These are phyloP conservation scores for Lachnellula suecica DNA, from an alignment of 2,329 filamentous ascomycete species.

Conservation along the genomic window DNA sequence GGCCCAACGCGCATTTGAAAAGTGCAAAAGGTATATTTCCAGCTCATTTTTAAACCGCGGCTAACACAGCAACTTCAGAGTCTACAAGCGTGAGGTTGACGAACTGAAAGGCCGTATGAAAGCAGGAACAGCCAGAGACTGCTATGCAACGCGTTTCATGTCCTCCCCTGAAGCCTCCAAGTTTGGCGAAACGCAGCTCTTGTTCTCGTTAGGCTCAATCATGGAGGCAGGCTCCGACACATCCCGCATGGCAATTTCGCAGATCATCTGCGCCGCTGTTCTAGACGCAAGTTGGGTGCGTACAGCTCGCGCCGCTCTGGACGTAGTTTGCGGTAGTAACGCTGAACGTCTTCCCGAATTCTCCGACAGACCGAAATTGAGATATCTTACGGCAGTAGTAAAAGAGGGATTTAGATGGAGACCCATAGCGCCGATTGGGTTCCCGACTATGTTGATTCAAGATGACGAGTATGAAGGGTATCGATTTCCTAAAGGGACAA, in stretches of 20 bases:
- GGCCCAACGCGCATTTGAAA: constrained; percentile 23
- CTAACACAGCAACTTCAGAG: constrained; percentile 5
- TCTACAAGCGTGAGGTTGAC: constrained; percentile 28
- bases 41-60: no score
- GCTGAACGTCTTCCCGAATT: constrained; percentile 43
- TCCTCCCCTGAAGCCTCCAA: constrained; percentile 23
- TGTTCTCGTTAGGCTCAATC: constrained; percentile 34
- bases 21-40: constrained; percentile 17
- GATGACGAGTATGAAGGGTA: constrained; percentile 56
- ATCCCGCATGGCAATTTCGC: constrained; percentile 35
- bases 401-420: constrained; percentile 45
- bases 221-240: constrained; percentile 45
- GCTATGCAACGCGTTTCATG: constrained; percentile 34
- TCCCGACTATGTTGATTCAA: constrained; percentile 51
- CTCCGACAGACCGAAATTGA: constrained; percentile 41
- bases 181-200: constrained; percentile 24
- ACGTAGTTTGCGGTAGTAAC: constrained; percentile 39
- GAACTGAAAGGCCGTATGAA: constrained; percentile 23
- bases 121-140: constrained; percentile 27
- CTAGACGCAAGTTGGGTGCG: constrained; percentile 17
- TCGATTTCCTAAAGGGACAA: constrained; percentile 42
- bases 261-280: constrained; percentile 32
- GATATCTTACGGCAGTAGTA: constrained; percentile 44
- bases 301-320: constrained; percentile 42
- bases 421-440: constrained; percentile 45